Base-by-base conservation (phyloP, 139 green algal genomes). In the Nannochloris sp. region DNA sequence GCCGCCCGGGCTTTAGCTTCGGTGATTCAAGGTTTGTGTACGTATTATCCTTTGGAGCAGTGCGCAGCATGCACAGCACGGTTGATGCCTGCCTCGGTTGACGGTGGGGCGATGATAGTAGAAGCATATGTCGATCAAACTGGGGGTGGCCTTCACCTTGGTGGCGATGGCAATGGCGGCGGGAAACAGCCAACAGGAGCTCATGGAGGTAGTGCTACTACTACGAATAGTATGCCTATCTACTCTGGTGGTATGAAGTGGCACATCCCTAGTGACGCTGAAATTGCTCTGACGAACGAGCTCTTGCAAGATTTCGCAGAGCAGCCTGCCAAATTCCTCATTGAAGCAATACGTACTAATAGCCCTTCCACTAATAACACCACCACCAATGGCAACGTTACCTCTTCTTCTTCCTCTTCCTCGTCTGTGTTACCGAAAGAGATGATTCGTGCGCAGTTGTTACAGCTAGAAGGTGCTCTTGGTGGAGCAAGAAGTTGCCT, bases 41-140 rank as follows among this genome's bases (percentile, higher is more conserved):
- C n/a, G 33, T 64, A 36, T 60, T 85, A 80, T 64, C 75, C 71
- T 14, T 39, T 67, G 34, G 53, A 75, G 24, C 73, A 82, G 57
- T 79, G 75, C 39, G 51, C 25, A 1, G 9, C 51, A 9, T 71
- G 70, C 38, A 24, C 38, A 7, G 65, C 59, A 35, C 37, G 44
- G 24, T 38, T 65, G 32, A 10, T 24, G 9, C 42, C 34, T 15
- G 13, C 45, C 13, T 19, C 38, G 36, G 8, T 24, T 2, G 23
- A 15, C 13, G 27, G 48, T 35, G 31, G 33, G n/a, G 30, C 55
- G 23, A 14, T 34, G 3, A 42, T 75, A 46, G 24, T 87, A 25
- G 46, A 66, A 47, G 31, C 32, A 2, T 81, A 83, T 62, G 48
- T 70, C 0, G 29, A 74, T 3, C 27, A 78, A 61, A 64, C 74